A percentile compares a stretch with the other conserved stretches of the same genome.
phyloP scores from a whole-genome alignment of 2,329 filamentous ascomycete genomes.

The Ophiosphaerella korrae region DNA sequence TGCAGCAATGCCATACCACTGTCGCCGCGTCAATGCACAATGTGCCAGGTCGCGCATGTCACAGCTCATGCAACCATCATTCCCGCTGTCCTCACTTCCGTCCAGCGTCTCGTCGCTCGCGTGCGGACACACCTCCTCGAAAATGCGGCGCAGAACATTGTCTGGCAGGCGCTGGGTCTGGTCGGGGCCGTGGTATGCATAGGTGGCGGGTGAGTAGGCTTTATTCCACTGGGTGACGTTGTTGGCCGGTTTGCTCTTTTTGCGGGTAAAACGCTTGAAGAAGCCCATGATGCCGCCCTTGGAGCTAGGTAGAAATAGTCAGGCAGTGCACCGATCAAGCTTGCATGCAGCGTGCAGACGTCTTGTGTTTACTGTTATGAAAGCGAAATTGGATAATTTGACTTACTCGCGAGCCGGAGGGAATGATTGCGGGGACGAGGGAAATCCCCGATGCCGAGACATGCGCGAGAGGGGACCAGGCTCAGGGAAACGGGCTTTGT shows the following conservation, averaged over 20 bases:
- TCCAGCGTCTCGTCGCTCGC: slow-evolving; percentile 71
- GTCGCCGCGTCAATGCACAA: slow-evolving; percentile 73
- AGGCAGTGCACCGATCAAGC: background rate
- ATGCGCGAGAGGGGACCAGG: slow-evolving; percentile 17
- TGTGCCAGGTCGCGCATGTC: slow-evolving; percentile 86
- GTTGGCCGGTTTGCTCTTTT: slow-evolving; percentile 39
- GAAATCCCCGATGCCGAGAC: slow-evolving; percentile 33
- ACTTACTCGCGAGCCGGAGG: slow-evolving; percentile 32
- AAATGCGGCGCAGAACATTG: slow-evolving; percentile 76
- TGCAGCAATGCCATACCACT: slow-evolving; percentile 69
- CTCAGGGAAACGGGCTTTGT: slow-evolving; percentile 5
- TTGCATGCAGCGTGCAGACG: background rate
- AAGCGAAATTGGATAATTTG: slow-evolving; percentile 16
- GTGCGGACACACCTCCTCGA: slow-evolving; percentile 84
- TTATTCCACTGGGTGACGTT: slow-evolving; percentile 33
- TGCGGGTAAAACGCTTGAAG: slow-evolving; percentile 56
- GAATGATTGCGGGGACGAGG: slow-evolving; percentile 31
- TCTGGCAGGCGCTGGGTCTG: slow-evolving; percentile 62
- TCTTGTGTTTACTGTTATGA: slow-evolving; percentile 6
- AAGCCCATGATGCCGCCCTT: slow-evolving; percentile 53
- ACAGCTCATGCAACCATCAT: slow-evolving; percentile 89
- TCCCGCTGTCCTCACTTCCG: slow-evolving; percentile 77
- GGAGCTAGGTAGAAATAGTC: slow-evolving; percentile 24
- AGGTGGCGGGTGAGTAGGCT: slow-evolving; percentile 30
- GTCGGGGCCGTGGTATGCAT: slow-evolving; percentile 48